These are phyloP conservation scores for Fraxinus angustifolia DNA, from an alignment of 305 asterid species.

Conservation along the genomic window DNA sequence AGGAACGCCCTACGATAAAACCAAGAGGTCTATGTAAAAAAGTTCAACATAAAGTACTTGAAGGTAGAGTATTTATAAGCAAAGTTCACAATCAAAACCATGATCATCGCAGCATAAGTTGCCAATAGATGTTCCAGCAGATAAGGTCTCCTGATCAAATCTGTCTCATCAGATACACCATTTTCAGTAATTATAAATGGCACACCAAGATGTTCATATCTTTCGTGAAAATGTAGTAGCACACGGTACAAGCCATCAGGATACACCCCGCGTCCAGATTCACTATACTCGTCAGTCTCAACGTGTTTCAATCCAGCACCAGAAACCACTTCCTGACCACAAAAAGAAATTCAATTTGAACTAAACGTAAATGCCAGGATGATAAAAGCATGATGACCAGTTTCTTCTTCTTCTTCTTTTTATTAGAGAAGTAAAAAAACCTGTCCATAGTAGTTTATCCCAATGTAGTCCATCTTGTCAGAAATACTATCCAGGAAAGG, in stretches of 20 bases:
- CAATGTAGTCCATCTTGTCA: slow-evolving; percentile 82
- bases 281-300: slow-evolving; percentile 84
- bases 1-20: slow-evolving; percentile 66
- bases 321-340: slow-evolving; percentile 69
- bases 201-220: slow-evolving; percentile 73
- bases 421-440: slow-evolving; percentile 29
- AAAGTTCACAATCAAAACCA: slow-evolving; percentile 38
- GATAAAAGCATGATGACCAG: background rate
- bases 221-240: slow-evolving; percentile 65
- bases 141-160: slow-evolving; percentile 80
- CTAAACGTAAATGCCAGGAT: background rate
- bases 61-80: background rate
- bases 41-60: slow-evolving; percentile 5
- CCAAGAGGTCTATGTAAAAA: slow-evolving; percentile 1
- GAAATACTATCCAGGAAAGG: slow-evolving; percentile 71
- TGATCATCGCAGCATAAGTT: slow-evolving; percentile 71
- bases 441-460: slow-evolving; percentile 96
- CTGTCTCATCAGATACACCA: slow-evolving; percentile 84
- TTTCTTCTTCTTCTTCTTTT: background rate
- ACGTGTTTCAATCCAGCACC: slow-evolving; percentile 83
- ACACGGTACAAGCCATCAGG: slow-evolving; percentile 89
- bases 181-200: slow-evolving; percentile 78
- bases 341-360: slow-evolving; percentile 20
- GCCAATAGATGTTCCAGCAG: slow-evolving; percentile 87
- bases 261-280: slow-evolving; percentile 94